Evolutionary conservation across 1,139 yeast species (phyloP).

Genomic region (Blastobotrys petasosporus): DNA sequence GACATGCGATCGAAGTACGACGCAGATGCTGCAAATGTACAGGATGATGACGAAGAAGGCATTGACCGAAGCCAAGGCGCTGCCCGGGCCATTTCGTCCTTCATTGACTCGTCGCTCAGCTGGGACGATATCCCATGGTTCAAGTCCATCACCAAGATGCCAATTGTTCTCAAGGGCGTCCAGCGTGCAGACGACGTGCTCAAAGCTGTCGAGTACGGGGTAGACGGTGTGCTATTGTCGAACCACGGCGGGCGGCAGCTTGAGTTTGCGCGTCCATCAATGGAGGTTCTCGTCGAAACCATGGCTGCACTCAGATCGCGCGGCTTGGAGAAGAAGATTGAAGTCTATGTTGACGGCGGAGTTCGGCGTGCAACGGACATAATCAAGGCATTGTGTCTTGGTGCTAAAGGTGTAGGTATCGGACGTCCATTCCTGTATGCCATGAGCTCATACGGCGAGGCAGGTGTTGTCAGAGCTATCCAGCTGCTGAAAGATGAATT

Average conservation of each 20-base stretch:
- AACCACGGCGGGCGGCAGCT: slow-evolving; percentile 80
- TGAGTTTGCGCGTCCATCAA: slow-evolving; percentile 61
- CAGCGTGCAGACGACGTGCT: slow-evolving; percentile 65
- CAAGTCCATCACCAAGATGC: slow-evolving; percentile 51
- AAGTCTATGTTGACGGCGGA: slow-evolving; percentile 70
- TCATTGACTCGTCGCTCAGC: slow-evolving; percentile 72
- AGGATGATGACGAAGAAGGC: slow-evolving; percentile 35
- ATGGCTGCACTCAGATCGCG: slow-evolving; percentile 48
- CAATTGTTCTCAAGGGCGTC: slow-evolving; percentile 63
- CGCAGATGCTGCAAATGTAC: slow-evolving; percentile 50
- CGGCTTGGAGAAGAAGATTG: slow-evolving; percentile 49
- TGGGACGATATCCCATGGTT: slow-evolving; percentile 65
- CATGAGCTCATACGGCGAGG: slow-evolving; percentile 68
- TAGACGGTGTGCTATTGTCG: slow-evolving; percentile 62
- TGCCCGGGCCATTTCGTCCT: slow-evolving; percentile 75
- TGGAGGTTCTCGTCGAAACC: slow-evolving; percentile 61
- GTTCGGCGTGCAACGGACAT: slow-evolving; percentile 69
- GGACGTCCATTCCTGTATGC: slow-evolving; percentile 76
- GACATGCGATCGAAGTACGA: slow-evolving; percentile 57
- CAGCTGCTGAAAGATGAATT: slow-evolving; percentile 75
- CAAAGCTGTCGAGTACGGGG: slow-evolving; percentile 54
- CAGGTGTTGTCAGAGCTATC: slow-evolving; percentile 73
- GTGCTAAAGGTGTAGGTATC: slow-evolving; percentile 73
- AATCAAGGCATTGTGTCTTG: slow-evolving; percentile 64
- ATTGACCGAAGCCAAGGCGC: slow-evolving; percentile 77